phyloP scores from a whole-genome alignment of 2,329 filamentous ascomycete species.

The Penicillium occitanis region DNA sequence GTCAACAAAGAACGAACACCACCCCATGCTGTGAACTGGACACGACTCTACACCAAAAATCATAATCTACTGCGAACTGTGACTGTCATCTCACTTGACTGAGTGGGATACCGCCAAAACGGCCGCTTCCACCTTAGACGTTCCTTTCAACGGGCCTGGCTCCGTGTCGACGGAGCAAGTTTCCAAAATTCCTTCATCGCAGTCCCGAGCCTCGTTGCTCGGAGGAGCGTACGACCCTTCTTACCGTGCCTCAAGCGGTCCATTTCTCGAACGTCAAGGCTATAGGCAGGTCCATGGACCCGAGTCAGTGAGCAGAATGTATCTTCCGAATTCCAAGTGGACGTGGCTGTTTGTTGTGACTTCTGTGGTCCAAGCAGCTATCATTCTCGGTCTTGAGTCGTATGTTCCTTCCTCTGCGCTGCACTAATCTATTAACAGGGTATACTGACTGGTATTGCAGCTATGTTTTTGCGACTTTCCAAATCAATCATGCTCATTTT shows the following conservation, averaged over 20 bases:
- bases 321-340: slow-evolving; percentile 81
- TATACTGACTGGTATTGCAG: slow-evolving; percentile 47
- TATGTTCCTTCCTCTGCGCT: slow-evolving; percentile 43
- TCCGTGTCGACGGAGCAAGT: slow-evolving; percentile 41
- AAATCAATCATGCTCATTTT: slow-evolving; percentile 53
- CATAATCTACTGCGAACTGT: background rate
- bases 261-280: slow-evolving; percentile 54
- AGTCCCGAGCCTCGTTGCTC: slow-evolving; percentile 59
- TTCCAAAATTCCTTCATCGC: slow-evolving; percentile 58
- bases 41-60: background rate
- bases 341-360: slow-evolving; percentile 80
- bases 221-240: slow-evolving; percentile 56
- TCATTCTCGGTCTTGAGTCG: slow-evolving; percentile 83
- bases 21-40: background rate
- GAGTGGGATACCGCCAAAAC: slow-evolving; percentile 29
- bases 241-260: slow-evolving; percentile 49
- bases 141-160: slow-evolving; percentile 27
- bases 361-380: slow-evolving; percentile 71
- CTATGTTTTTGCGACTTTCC: slow-evolving; percentile 88
- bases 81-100: slow-evolving; percentile 1
- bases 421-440: background rate
- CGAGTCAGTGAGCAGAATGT: slow-evolving; percentile 56
- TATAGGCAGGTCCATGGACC: slow-evolving; percentile 42
- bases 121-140: background rate
- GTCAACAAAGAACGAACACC: background rate